A percentile compares a stretch with the other conserved stretches of the same genome.
These are phyloP conservation scores for Thielaviopsis populi DNA, from an alignment of 2,329 filamentous ascomycete species.

Conservation along the genomic window DNA sequence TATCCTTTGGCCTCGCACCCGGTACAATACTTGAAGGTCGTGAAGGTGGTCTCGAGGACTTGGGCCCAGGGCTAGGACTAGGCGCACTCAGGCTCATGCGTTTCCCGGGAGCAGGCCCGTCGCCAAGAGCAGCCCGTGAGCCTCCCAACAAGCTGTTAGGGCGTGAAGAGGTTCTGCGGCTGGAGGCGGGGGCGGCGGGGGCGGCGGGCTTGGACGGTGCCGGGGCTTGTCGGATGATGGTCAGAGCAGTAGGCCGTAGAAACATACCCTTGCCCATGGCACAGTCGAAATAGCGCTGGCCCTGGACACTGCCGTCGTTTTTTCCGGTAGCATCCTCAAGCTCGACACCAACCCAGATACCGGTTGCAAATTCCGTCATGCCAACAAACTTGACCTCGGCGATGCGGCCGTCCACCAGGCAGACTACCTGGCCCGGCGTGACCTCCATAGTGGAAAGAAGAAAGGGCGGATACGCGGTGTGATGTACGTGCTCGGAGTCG, in stretches of 20 bases:
- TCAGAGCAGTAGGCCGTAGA: constrained; percentile 56
- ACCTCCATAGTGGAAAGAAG: constrained; percentile 10
- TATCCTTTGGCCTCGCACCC: constrained; percentile 3
- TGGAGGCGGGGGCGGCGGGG: constrained; percentile 23
- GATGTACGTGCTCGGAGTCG: too few species aligned
- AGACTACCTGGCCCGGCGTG: constrained; percentile 53
- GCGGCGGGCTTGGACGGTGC: constrained; percentile 25
- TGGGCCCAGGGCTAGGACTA: constrained; percentile 56
- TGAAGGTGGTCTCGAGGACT: constrained; percentile 29
- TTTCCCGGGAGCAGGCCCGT: constrained; percentile 3
- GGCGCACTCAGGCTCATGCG: constrained; percentile 55
- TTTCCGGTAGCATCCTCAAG: constrained; percentile 71
- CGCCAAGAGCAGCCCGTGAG: constrained; percentile 22
- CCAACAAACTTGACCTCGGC: constrained; percentile 73
- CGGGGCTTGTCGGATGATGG: constrained; percentile 37
- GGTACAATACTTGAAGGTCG: constrained; percentile 33
- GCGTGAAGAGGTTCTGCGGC: constrained; percentile 27
- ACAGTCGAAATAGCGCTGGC: constrained; percentile 80
- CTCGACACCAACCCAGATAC: constrained; percentile 83
- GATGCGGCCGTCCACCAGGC: constrained; percentile 57
- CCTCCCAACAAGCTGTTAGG: constrained; percentile 32
- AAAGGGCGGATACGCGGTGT: background rate
- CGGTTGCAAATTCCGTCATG: constrained; percentile 57
- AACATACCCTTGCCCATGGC: constrained; percentile 68
- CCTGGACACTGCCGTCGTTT: constrained; percentile 85